Conservation (phyloP, 805 yeast species). For the Suhomyces faveliae region DNA sequence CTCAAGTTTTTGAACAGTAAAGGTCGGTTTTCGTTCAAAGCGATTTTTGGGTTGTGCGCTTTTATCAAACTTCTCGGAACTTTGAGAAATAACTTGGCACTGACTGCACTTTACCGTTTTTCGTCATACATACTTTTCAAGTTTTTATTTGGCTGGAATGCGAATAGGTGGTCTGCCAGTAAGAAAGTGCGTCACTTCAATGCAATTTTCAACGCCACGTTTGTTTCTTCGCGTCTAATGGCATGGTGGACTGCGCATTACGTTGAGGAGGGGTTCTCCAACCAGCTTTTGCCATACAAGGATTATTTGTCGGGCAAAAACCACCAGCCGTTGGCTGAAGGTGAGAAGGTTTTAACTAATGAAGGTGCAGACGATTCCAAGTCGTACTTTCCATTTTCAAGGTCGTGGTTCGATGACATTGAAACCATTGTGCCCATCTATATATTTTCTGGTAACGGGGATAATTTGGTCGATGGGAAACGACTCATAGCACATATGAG, state of each 20-base stretch:
- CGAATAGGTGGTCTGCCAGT: slow-evolving; percentile 65
- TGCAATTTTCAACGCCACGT: slow-evolving; percentile 83
- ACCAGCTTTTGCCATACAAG: slow-evolving; percentile 33
- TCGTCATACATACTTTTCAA: slow-evolving; percentile 81
- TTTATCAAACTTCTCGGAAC: slow-evolving; percentile 75
- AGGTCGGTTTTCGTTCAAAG: slow-evolving; percentile 42
- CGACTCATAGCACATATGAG: slow-evolving; percentile 63
- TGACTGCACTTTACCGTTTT: slow-evolving; percentile 51
- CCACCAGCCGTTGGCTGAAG: slow-evolving; percentile 10
- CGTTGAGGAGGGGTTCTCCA: slow-evolving; percentile 39
- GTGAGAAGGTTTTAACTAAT: not conserved
- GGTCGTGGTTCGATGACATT: slow-evolving; percentile 50
- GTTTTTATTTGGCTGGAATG: slow-evolving; percentile 86
- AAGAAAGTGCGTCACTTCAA: slow-evolving; percentile 62
- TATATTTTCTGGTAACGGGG: slow-evolving; percentile 70
- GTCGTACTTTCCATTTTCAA: slow-evolving; percentile 51
- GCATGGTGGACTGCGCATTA: slow-evolving; percentile 78
- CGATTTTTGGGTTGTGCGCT: slow-evolving; percentile 72
- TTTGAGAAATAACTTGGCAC: slow-evolving; percentile 46
- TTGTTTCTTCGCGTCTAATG: slow-evolving; percentile 78
- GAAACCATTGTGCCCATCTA: slow-evolving; percentile 51
- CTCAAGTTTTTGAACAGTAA: slow-evolving; percentile 60
- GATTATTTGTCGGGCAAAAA: slow-evolving; percentile 31
- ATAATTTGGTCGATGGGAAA: slow-evolving; percentile 74
- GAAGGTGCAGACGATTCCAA: slow-evolving; percentile 39